Percentiles rank a stretch among this genome's conserved stretches.
These are phyloP conservation scores for Trichophyton rubrum DNA, from an alignment of 2,329 filamentous ascomycete species.

Conservation along the genomic window DNA sequence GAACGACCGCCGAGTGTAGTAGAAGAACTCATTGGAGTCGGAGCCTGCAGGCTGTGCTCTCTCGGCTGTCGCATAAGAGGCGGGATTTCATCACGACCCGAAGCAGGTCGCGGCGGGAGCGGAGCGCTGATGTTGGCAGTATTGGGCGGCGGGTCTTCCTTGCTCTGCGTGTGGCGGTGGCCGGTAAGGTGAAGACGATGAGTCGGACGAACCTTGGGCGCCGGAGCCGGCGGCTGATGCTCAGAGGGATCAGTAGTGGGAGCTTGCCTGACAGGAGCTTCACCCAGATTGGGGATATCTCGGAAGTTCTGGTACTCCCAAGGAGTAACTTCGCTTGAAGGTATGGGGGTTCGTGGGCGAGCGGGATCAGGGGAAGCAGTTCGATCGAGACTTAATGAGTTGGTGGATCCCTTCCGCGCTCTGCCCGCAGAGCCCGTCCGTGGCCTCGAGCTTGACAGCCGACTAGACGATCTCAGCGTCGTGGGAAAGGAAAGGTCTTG, in stretches of 20 bases:
- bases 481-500: constrained; percentile 5
- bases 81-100: constrained; percentile 26
- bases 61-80: constrained; percentile 31
- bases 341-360: constrained; percentile 70
- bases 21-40: constrained; percentile 24
- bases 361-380: constrained; percentile 63
- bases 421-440: constrained; percentile 35
- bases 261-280: constrained; percentile 60
- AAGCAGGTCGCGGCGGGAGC: constrained; percentile 4
- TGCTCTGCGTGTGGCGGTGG: constrained; percentile 46
- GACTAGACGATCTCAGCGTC: constrained; percentile 7
- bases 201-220: constrained; percentile 29
- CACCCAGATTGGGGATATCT: constrained; percentile 66
- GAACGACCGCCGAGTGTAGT: constrained; percentile 48
- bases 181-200: constrained; percentile 31
- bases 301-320: constrained; percentile 85
- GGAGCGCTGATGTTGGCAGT: neutral
- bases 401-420: constrained; percentile 72
- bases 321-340: constrained; percentile 79
- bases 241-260: constrained; percentile 55
- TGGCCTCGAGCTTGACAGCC: constrained; percentile 5
- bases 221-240: neutral
- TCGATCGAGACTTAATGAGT: constrained; percentile 46
- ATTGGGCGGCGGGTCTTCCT: constrained; percentile 39
- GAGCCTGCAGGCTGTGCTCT: constrained; percentile 21